These are phyloP conservation scores for Leccinum broughii DNA, from an alignment of 768 basidiomycete genomes.

Conservation along the genomic window DNA sequence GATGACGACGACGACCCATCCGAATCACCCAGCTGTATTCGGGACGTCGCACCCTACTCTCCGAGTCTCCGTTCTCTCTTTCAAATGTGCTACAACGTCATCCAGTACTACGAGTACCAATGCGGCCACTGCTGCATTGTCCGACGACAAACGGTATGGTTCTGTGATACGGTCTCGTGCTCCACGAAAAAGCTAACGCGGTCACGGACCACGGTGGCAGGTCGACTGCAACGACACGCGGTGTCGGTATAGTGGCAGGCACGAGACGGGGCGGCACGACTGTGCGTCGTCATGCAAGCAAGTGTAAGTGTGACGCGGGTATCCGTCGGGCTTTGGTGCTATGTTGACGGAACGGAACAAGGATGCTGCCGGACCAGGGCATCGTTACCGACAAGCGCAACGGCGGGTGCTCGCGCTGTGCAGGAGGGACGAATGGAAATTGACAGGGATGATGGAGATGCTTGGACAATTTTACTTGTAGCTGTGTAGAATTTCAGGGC, in stretches of 20 bases:
- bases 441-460: constrained; percentile 9
- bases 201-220: constrained; percentile 29
- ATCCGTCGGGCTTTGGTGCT: neutral
- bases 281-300: constrained; percentile 41
- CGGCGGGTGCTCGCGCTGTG: constrained; percentile 19
- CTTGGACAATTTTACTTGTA: neutral
- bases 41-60: constrained; percentile 1
- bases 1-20: neutral
- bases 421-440: constrained; percentile 26
- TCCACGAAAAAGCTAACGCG: neutral
- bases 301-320: constrained; percentile 28
- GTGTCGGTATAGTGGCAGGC: constrained; percentile 43
- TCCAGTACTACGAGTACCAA: constrained; percentile 33
- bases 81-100: constrained; percentile 37
- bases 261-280: constrained; percentile 35
- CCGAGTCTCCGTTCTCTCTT: neutral
- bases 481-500: neutral
- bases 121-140: constrained; percentile 35
- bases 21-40: constrained; percentile 6
- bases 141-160: constrained; percentile 38
- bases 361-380: constrained; percentile 31
- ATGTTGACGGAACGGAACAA: constrained; percentile 13
- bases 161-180: neutral
- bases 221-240: constrained; percentile 46
- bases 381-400: constrained; percentile 25